Conservation (phyloP, 2,329 filamentous ascomycete genomes). For the Chaetoscypha palmicola region DNA sequence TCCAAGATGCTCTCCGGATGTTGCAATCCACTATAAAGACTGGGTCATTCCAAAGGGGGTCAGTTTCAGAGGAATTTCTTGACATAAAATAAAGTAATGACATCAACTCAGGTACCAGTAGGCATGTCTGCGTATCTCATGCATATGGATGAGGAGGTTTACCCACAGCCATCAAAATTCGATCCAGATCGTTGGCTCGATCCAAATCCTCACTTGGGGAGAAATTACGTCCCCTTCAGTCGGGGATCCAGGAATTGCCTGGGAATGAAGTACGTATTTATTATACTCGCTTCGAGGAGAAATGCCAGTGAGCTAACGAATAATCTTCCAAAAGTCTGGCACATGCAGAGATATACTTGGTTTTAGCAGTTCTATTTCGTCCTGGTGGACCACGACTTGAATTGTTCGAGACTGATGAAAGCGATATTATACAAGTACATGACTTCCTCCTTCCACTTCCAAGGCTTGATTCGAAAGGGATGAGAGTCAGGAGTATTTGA, state of each 20-base stretch:
- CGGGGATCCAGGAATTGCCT: constrained; percentile 24
- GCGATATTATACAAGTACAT: not conserved
- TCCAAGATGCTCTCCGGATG: constrained; percentile 21
- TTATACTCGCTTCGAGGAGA: not conserved
- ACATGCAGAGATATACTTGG: constrained; percentile 1
- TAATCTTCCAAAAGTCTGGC: not conserved
- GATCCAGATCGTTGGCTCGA: constrained; percentile 37
- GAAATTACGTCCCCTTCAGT: constrained; percentile 19
- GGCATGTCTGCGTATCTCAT: constrained; percentile 4
- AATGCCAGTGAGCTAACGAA: not conserved
- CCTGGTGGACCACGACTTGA: not conserved
- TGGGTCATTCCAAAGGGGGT: not conserved
- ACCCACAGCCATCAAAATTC: constrained; percentile 36
- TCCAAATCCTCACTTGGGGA: not conserved
- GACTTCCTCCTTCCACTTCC: constrained; percentile 1
- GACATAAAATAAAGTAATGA: not conserved
- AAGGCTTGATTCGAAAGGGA: not conserved
- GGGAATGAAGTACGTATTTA: constrained; percentile 20
- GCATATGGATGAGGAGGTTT: constrained; percentile 19
- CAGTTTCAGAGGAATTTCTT: not conserved
- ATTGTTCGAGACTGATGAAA: constrained; percentile 1
- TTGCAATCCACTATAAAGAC: not conserved
- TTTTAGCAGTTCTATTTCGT: not conserved
- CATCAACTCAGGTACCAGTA: not conserved
- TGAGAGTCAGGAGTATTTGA: too few relatives aligned